Evolutionary conservation across 73 alveolate species (phyloP), one percentile per base, ranked within the genome.

Genomic region (Blepharisma stoltei): DNA sequence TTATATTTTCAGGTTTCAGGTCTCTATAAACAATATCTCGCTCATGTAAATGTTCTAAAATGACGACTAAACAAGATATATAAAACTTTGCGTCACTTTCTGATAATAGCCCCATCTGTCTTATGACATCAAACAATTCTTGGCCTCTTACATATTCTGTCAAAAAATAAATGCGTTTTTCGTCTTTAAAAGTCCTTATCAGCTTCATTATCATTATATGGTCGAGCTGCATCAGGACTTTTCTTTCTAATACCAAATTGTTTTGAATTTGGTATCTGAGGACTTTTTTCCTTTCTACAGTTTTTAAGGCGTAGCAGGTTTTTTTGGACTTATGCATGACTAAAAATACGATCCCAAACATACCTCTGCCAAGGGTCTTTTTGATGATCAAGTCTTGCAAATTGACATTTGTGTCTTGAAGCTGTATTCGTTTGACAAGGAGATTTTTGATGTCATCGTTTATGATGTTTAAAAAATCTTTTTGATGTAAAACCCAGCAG

Each of bases 161-260:
- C 49, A 86, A 81, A 81, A 67, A 86, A 86, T 81, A 86, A 0
- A 86, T 73, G 71, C 81, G 65, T 23, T 80, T 85, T 66, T 81
- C 76, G 38, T 49, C 69, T 76, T 86, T 86, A 81, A 86, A 86
- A 45, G 93, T 86, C 54, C 84, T 81, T 6, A 86, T 85, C 69
- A 86, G 85, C 71, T 86, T 86, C 89, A 86, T 81, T 75, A 86
- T 79, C 50, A 86, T 77, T 20, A 88, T 88, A 76, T 86, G 93
- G 67, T 86, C 93, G 67, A 86, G 70, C 73, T 86, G 85, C 68
- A 86, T 48, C 46, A 86, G 71, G 2, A 86, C 87, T 50, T 83
- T 37, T 53, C 86, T 71, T 81, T 86, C 93, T 71, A 77, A 86
- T 48, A 80, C 52, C 70, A 86, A 81, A 81, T 86, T 81, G 78